Base-by-base conservation (phyloP, 345 rosid genomes). In the Murraya koenigii region DNA sequence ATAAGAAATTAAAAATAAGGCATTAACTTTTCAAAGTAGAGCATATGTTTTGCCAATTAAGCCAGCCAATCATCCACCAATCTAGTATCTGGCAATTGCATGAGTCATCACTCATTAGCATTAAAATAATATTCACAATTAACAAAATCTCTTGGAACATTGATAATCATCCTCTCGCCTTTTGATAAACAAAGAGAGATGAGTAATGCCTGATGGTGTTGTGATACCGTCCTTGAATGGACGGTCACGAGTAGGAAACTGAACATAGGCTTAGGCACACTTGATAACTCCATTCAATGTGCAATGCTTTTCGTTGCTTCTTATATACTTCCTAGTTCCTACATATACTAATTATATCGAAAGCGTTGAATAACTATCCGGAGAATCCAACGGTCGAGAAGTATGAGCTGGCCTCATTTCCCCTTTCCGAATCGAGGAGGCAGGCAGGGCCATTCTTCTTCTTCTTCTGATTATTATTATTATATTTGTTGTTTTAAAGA, bases 381-480 rank as follows among this genome's bases (percentile, higher is more conserved):
- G 41, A 38, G 78, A 74, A 77, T 77, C 79, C 81, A 73, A 83
- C 74, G 83, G 85, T 33, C 77, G 35, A 69, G 78, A 66, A 1
- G 66, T 32, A 15, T 62, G 67, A 72, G 78, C 71, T 72, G 58
- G 23, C 75, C 56, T 17, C 56, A 52, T 17, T 35, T 19, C 9
- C 59, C 38, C 35, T 71, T 13, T 56, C 2, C 49, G 30, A 33
- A 78, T 65, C 5, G 10, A 55, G 44, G 56, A 28, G 44, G 41
- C 62, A 23, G 62, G 25, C 62, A 23, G 62, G 25, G 28, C 64
- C 78, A 74, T 44, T 2, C 11, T 23, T 7, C 38, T 13, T 35
- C 35, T 44, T 55, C 66, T 36, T 44, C 19, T 80, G 75, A 52
- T 26, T 71, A 7, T n/a, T 6, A 6, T 47, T 17, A 13, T 38